Base-by-base conservation (phyloP, 2,329 filamentous ascomycete species). In the Tolypocladium ovalisporum region DNA sequence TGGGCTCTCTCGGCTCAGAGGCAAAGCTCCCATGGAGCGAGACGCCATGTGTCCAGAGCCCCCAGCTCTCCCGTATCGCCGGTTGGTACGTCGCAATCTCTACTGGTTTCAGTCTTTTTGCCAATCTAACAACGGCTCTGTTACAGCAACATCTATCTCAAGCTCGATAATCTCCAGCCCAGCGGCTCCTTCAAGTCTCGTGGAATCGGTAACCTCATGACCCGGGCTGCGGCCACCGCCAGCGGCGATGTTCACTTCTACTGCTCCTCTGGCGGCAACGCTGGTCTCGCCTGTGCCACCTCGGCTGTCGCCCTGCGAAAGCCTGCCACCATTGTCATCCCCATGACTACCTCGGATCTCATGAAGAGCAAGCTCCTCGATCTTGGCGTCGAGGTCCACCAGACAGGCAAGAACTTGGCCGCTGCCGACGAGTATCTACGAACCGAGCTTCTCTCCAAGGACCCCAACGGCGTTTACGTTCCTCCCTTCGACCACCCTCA, bases 121-220 rank as follows among this genome's bases (percentile, higher is more conserved):
- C 17, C 40, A 19, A 24, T 32, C 10, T 29, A 13, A 32, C 19
- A 8, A 8, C 24, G 42, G 13, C 29, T 35, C 34, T 29, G 51
- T 56, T 17, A 13, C 60, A 80, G 88, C 76, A 86, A 88, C 74
- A 83, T 95, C 70, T 89, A 88, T 71, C 84, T 95, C 66, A 95
- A 95, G 71, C 82, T 94, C 61, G 90, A 95, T 65, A 89, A 88
- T 68, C 81, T 91, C 56, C 90, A 96, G 67, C 90, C 90, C 5
- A 88, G 87, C 27, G 88, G 88, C 61, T 92, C 88, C 42, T 96
- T 95, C 83, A 94, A 95, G 71, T 92, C 88, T 52, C 81, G 84
- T 62, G 89, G 87, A 35, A 83, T 93, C 60, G 88, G 89, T 54
- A 82, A 88, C 70, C 80, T 88, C 68, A 85, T 90, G 67, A 73